phyloP scores from a whole-genome alignment of 176 grass and related monocot genomes.

The Bromus sterilis region DNA sequence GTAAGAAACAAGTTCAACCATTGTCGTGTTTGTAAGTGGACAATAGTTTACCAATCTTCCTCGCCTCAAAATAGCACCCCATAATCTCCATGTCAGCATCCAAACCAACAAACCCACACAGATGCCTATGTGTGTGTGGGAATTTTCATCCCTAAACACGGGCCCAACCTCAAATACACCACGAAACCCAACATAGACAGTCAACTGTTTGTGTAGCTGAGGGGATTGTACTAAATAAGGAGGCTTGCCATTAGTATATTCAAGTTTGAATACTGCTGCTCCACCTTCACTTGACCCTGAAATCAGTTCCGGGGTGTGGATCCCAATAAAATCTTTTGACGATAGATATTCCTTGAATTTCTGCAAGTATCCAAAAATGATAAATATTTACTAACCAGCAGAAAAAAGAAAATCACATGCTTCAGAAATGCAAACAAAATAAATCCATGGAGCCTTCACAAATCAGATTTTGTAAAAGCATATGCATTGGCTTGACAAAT shows the following conservation, averaged over 20 bases:
- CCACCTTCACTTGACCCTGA: slow-evolving; percentile 67
- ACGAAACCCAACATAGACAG: slow-evolving; percentile 47
- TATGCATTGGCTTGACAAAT: too few species aligned
- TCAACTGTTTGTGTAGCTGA: slow-evolving; percentile 75
- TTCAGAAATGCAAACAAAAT: too few species aligned
- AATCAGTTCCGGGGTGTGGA: slow-evolving; percentile 71
- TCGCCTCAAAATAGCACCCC: slow-evolving; percentile 89
- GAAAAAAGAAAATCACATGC: neutral
- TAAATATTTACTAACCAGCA: too few species aligned
- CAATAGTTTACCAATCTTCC: neutral
- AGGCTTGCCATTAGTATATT: slow-evolving; percentile 52
- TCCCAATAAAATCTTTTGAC: slow-evolving; percentile 60
- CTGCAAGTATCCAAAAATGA: slow-evolving; percentile 10
- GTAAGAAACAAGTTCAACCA: neutral
- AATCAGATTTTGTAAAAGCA: too few species aligned
- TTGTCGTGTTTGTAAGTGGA: neutral
- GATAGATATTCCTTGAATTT: slow-evolving; percentile 58
- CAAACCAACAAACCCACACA: slow-evolving; percentile 81
- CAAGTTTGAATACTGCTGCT: slow-evolving; percentile 65
- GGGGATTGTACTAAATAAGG: slow-evolving; percentile 80
- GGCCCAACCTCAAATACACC: slow-evolving; percentile 53
- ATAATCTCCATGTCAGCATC: slow-evolving; percentile 96
- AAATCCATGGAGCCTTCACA: neutral
- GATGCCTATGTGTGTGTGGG: slow-evolving; percentile 79
- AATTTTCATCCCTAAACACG: slow-evolving; percentile 64